These are phyloP conservation scores for Populus euphratica DNA, from an alignment of 345 rosid genomes.

Conservation along the genomic window DNA sequence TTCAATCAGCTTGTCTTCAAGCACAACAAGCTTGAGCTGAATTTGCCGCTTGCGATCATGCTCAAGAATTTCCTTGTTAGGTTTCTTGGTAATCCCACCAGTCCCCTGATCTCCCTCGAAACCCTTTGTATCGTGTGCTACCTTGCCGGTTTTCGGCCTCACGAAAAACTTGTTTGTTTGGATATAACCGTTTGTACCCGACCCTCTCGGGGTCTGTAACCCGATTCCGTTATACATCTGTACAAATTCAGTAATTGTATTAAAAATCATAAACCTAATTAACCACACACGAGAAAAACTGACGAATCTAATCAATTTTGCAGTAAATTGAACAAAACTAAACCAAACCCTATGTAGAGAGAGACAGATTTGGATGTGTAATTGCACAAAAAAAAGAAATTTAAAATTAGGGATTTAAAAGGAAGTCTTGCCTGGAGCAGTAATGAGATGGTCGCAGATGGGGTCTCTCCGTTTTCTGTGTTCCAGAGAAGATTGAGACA, in stretches of 20 bases:
- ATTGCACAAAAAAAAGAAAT: too few species aligned
- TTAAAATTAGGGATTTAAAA: too few species aligned
- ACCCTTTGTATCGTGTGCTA: conserved; percentile 49
- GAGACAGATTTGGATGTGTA: too few species aligned
- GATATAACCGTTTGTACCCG: conserved; percentile 91
- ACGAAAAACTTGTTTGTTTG: conserved; percentile 86
- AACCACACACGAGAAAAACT: too few species aligned
- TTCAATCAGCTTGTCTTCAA: conserved; percentile 72
- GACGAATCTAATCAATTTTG: too few species aligned
- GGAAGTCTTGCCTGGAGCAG: too few species aligned
- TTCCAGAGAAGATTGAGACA: too few species aligned
- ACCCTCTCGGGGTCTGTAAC: conserved; percentile 89
- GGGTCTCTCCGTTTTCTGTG: too few species aligned
- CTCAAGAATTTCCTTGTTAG: conserved; percentile 79
- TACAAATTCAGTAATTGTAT: not conserved
- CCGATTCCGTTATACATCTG: conserved; percentile 96
- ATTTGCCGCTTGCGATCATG: conserved; percentile 92
- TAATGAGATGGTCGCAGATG: too few species aligned
- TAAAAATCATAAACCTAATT: not conserved
- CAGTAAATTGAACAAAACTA: too few species aligned
- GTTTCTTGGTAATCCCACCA: conserved; percentile 77
- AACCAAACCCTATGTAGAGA: too few species aligned
- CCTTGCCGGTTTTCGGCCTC: conserved; percentile 64
- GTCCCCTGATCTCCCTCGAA: conserved; percentile 80
- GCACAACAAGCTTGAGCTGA: conserved; percentile 76